Base-by-base conservation (phyloP, 495 filamentous ascomycete genomes). In the Aspergillus haitiensis region DNA sequence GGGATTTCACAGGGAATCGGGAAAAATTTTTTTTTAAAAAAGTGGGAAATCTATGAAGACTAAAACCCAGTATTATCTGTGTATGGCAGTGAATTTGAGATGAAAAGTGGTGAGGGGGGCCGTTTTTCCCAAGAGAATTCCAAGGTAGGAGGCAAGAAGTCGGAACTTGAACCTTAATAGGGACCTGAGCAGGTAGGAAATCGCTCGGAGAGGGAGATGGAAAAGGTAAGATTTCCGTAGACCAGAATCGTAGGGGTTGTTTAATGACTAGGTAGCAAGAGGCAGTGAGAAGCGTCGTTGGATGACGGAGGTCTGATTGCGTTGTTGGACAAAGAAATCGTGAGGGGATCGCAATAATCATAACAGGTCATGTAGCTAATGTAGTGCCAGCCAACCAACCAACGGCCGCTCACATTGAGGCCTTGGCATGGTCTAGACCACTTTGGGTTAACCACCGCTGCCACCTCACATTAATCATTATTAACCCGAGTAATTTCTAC, bases 391-490 rank as follows among this genome's bases (percentile, higher is more conserved):
- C 6, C 36, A 52, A 42, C 48, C 56, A 58, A 58, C 56, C 47
- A 35, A 48, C 56, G 47, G 47, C 57, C 46, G 33, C 56, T 44
- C 15, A 46, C 34, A 52, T 34, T 58, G 51, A 44, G 50, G 37
- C 35, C 53, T 62, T 52, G 47, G 61, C 55, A 33, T 35, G 9
- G 54, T 64, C 62, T 64, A 64, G 62, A 64, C 62, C 54, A 57
- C 62, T 58, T 60, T 64, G 45, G 21, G 21, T 27, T 27, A 27
- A 27, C 21, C 21, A 27, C 21, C 3, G 21, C 21, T 27, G 21
- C 3, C 21, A 27, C 21, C 21, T 27, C 21, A 27, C 21, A 27
- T 27, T 27, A 1, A 27, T 27, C 21, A 27, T 27, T 27, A 27
- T 27, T 27, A 27, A 27, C 21, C 21, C 21, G 21, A 27, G 21